Percentiles rank a stretch among this genome's conserved stretches.
phyloP scores from a whole-genome alignment of 805 yeast species.

The Ogataea angusta region DNA sequence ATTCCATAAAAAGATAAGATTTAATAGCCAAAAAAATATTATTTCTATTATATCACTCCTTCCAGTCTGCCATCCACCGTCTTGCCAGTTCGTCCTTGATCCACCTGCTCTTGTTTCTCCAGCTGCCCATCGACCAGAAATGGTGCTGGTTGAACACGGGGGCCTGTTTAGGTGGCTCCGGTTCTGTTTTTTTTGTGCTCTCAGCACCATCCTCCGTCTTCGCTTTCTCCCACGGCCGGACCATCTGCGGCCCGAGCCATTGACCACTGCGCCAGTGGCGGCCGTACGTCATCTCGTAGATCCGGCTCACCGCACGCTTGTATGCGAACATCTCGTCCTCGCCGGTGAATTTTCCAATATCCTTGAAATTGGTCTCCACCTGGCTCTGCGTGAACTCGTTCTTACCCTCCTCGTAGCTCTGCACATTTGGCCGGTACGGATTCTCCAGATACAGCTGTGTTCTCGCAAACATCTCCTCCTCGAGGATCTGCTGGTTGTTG shows the following conservation, averaged over 20 bases:
- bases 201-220: background rate
- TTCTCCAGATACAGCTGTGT: conserved; percentile 56
- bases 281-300: conserved; percentile 39
- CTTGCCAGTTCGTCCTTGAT: conserved; percentile 53
- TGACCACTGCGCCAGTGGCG: conserved; percentile 44
- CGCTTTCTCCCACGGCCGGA: conserved; percentile 60
- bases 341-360: conserved; percentile 61
- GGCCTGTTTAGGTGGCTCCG: conserved; percentile 24
- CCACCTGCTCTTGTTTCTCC: conserved; percentile 49
- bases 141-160: conserved; percentile 46
- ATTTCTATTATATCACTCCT: background rate
- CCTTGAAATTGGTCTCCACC: conserved; percentile 38
- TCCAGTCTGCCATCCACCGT: conserved; percentile 43
- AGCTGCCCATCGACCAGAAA: conserved; percentile 67
- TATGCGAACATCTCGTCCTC: conserved; percentile 76
- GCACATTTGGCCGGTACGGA: conserved; percentile 68
- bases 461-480: conserved; percentile 67
- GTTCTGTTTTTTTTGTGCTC: background rate
- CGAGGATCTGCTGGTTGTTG: conserved; percentile 43
- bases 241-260: conserved; percentile 51
- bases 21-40: background rate
- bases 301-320: conserved; percentile 65
- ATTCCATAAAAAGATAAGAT: conserved; percentile 43
- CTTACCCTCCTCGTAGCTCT: conserved; percentile 54
- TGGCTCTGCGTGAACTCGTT: conserved; percentile 30